phyloP scores from a whole-genome alignment of 129 eudicot species.

The Chrysanthemum seticuspe region DNA sequence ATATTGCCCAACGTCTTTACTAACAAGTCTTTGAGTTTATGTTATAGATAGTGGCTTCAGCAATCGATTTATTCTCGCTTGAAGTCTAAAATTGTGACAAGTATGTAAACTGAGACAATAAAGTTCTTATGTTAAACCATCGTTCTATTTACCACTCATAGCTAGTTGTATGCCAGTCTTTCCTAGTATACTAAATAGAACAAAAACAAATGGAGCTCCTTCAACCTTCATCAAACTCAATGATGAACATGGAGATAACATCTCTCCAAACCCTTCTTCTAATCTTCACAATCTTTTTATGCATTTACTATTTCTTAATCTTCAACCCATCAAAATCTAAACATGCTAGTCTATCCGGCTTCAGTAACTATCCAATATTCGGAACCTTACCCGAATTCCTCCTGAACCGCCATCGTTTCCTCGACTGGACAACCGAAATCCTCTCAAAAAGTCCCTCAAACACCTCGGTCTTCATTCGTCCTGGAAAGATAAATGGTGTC shows the following conservation, averaged over 20 bases:
- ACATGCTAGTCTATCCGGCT: conserved; percentile 37
- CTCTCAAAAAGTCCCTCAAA: conserved; percentile 59
- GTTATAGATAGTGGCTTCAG: too few species aligned
- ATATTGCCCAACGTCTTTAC: too few species aligned
- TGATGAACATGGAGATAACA: conserved; percentile 32
- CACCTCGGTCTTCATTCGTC: conserved; percentile 75
- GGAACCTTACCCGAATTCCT: conserved; percentile 80
- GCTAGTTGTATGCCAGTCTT: too few species aligned
- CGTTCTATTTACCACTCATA: too few species aligned
- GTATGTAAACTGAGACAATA: too few species aligned
- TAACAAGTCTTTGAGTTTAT: too few species aligned
- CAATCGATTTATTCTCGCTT: too few species aligned
- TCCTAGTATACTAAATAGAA: not conserved
- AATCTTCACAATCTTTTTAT: conserved; percentile 24
- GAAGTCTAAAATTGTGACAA: too few species aligned
- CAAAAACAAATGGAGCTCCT: not conserved
- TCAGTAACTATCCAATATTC: conserved; percentile 63
- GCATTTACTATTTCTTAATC: not conserved
- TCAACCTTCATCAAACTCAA: conserved; percentile 5
- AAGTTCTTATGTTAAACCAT: too few species aligned
- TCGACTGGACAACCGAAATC: conserved; percentile 69
- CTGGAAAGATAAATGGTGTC: conserved; percentile 63
- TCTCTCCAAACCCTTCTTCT: conserved; percentile 23
- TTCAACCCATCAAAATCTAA: conserved; percentile 1
- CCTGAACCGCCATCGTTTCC: conserved; percentile 78